These are phyloP conservation scores for Poa pratensis DNA, from an alignment of 176 grass and related monocot genomes.

Conservation along the genomic window DNA sequence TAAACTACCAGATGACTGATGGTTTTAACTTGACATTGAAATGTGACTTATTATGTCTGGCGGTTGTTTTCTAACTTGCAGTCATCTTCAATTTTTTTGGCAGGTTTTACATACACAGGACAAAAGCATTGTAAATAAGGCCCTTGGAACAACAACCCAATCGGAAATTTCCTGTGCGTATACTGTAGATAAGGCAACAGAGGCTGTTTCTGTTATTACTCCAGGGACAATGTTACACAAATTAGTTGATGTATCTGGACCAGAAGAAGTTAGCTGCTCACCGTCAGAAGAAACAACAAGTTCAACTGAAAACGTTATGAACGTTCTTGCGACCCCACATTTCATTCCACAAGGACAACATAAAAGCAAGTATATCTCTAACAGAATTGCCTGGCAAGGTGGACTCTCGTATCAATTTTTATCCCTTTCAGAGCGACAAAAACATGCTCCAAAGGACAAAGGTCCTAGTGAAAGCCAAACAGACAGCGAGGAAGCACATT, in stretches of 20 bases:
- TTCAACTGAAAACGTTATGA: not conserved
- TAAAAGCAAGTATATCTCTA: constrained; percentile 29
- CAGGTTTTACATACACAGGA: constrained; percentile 48
- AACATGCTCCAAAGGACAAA: constrained; percentile 31
- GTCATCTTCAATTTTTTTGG: constrained; percentile 24
- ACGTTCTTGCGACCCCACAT: constrained; percentile 3
- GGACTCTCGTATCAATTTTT: constrained; percentile 47
- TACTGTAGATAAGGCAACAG: constrained; percentile 13
- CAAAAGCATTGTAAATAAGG: constrained; percentile 30
- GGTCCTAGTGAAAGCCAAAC: constrained; percentile 14
- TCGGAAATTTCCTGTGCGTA: too few species aligned
- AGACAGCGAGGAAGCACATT: not conserved
- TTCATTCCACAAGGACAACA: constrained; percentile 36
- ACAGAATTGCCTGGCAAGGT: constrained; percentile 29
- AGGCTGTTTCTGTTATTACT: constrained; percentile 36
- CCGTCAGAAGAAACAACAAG: constrained; percentile 29
- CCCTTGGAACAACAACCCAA: not conserved
- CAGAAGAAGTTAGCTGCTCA: constrained; percentile 29
- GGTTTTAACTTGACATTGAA: not conserved
- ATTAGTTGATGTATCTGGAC: constrained; percentile 30
- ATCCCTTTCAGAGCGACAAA: constrained; percentile 24
- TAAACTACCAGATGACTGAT: not conserved
- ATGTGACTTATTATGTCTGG: not conserved
- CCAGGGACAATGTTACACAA: constrained; percentile 22
- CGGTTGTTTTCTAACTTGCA: constrained; percentile 27